Evolutionary conservation across 2,329 filamentous ascomycete species (phyloP).

Genomic region (Clarireedia sp.): DNA sequence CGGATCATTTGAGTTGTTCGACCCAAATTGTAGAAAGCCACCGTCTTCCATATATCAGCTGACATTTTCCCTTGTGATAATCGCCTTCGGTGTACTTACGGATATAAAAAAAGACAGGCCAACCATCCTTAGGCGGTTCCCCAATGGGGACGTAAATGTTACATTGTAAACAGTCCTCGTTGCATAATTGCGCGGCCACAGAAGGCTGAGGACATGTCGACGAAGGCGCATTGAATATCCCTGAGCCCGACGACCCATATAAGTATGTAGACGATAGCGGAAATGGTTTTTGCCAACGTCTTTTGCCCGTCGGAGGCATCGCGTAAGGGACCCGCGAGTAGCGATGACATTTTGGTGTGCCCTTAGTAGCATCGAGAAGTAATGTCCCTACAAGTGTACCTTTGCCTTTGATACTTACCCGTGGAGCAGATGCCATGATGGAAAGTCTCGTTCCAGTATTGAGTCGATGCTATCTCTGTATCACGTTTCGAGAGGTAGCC

Average conservation of each 20-base stretch:
- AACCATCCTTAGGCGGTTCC: neutral
- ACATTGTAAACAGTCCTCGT: slow-evolving; percentile 7
- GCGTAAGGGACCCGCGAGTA: slow-evolving; percentile 35
- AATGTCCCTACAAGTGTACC: neutral
- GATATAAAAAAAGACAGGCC: slow-evolving; percentile 8
- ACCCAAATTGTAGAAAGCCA: slow-evolving; percentile 32
- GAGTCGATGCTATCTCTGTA: too few relatives aligned
- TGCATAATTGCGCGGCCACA: neutral
- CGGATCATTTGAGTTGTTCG: slow-evolving; percentile 34
- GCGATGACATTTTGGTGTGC: slow-evolving; percentile 6
- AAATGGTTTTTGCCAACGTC: slow-evolving; percentile 1
- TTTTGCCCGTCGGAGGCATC: slow-evolving; percentile 2
- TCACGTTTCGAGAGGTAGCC: too few relatives aligned
- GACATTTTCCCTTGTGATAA: too few relatives aligned
- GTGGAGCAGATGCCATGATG: neutral
- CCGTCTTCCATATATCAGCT: slow-evolving; percentile 34
- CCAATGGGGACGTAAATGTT: slow-evolving; percentile 4
- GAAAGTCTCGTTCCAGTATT: too few relatives aligned
- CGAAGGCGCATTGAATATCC: neutral
- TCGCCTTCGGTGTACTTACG: neutral
- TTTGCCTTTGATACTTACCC: neutral
- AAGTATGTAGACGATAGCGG: neutral
- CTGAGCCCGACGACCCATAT: neutral
- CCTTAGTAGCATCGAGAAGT: neutral
- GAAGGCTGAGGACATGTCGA: neutral